Conservation (phyloP, 2,329 filamentous ascomycete genomes). For the Talaromyces piceae region DNA sequence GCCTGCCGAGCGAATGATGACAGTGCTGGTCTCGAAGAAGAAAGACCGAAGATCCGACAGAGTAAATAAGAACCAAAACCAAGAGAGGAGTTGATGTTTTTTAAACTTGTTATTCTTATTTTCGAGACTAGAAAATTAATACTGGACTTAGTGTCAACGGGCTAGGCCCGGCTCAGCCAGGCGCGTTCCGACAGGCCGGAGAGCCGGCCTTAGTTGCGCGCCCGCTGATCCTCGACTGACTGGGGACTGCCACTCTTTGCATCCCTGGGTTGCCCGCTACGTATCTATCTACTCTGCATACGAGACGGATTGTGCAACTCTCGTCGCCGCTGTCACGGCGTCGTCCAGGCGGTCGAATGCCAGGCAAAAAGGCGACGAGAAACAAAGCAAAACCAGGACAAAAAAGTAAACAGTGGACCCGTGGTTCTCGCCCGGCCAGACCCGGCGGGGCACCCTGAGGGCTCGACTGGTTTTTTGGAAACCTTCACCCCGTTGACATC, state of each 20-base stretch:
- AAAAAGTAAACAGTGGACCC: slow-evolving; percentile 8
- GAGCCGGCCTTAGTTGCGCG: slow-evolving; percentile 3
- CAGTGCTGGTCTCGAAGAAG: slow-evolving; percentile 3
- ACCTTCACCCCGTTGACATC: no score
- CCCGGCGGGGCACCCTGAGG: no score
- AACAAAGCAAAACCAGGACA: no score
- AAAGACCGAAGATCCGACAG: slow-evolving; percentile 12
- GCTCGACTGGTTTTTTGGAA: no score
- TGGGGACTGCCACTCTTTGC: background rate
- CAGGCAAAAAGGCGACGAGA: no score
- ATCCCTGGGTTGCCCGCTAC: no score
- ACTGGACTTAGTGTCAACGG: background rate
- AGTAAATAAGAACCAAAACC: background rate
- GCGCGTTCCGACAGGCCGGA: slow-evolving; percentile 10
- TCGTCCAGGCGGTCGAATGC: no score
- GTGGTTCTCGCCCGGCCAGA: background rate
- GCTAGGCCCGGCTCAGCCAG: slow-evolving; percentile 1
- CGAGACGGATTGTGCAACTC: no score
- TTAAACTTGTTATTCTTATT: no score
- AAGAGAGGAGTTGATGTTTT: no score
- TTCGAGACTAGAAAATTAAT: background rate
- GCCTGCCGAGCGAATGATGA: slow-evolving; percentile 14
- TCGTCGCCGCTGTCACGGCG: no score
- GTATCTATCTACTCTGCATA: no score
- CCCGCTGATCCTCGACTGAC: background rate